phyloP scores from a whole-genome alignment of 495 filamentous ascomycete species.

The Penicillium lagena region DNA sequence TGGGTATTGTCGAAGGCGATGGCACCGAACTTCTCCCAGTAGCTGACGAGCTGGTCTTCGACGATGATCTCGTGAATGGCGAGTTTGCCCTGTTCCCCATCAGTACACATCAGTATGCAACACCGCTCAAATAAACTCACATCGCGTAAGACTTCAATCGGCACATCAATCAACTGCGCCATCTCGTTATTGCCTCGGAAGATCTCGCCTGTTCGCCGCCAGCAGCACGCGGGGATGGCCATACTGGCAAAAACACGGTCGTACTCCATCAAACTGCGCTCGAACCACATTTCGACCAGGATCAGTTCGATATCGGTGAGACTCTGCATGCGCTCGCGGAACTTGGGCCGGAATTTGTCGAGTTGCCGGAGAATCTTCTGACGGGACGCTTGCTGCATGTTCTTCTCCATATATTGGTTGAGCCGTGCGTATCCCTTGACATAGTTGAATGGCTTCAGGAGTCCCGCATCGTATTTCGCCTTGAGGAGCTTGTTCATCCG shows the following conservation, averaged over 20 bases:
- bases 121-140: constrained; percentile 44
- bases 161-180: constrained; percentile 92
- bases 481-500: constrained; percentile 91
- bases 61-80: constrained; percentile 93
- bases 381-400: constrained; percentile 71
- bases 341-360: constrained; percentile 89
- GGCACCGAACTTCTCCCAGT: constrained; percentile 99
- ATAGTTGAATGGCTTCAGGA: constrained; percentile 96
- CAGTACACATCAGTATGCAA: not conserved
- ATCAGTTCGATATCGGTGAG: constrained; percentile 90
- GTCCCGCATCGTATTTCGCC: constrained; percentile 90
- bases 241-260: constrained; percentile 98
- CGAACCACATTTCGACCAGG: constrained; percentile 98
- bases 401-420: constrained; percentile 80
- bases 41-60: constrained; percentile 89
- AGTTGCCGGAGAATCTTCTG: constrained; percentile 86
- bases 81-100: constrained; percentile 67
- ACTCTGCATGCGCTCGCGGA: constrained; percentile 87
- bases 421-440: constrained; percentile 90
- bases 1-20: constrained; percentile 96
- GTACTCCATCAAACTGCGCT: constrained; percentile 89
- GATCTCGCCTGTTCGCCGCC: constrained; percentile 94
- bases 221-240: constrained; percentile 97
- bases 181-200: constrained; percentile 98
- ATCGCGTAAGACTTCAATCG: constrained; percentile 84